Percentiles rank a stretch among this genome's conserved stretches.
phyloP scores from a whole-genome alignment of 2,329 filamentous ascomycete genomes.

The Fusarium pseudonygamai region DNA sequence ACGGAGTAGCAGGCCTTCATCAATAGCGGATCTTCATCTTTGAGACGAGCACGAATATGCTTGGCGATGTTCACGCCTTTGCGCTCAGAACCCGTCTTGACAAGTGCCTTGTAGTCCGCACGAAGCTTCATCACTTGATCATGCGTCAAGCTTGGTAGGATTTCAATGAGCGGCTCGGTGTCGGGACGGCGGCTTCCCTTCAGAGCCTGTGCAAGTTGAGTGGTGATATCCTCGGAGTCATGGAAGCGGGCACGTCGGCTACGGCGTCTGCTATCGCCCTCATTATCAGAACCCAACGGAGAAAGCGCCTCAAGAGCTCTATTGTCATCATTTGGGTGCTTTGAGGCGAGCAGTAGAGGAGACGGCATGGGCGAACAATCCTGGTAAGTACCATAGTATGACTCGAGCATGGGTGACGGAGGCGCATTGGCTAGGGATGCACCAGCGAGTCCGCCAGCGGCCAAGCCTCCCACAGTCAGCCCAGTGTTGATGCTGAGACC shows the following conservation, averaged over 20 bases:
- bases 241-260: slow-evolving; percentile 79
- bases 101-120: slow-evolving; percentile 88
- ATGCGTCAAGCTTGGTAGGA: slow-evolving; percentile 84
- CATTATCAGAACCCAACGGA: slow-evolving; percentile 59
- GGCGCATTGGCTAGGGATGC: slow-evolving; percentile 68
- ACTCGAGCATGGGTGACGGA: slow-evolving; percentile 85
- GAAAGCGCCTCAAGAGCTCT: slow-evolving; percentile 60
- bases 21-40: slow-evolving; percentile 77
- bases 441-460: slow-evolving; percentile 43
- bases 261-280: slow-evolving; percentile 56
- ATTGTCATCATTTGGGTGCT: slow-evolving; percentile 60
- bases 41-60: slow-evolving; percentile 80
- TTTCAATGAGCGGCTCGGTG: slow-evolving; percentile 77
- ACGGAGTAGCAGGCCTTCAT: slow-evolving; percentile 93
- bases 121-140: slow-evolving; percentile 89
- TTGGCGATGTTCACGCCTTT: slow-evolving; percentile 87
- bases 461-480: slow-evolving; percentile 42
- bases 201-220: slow-evolving; percentile 78
- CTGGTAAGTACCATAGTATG: slow-evolving; percentile 94
- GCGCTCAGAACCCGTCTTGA: slow-evolving; percentile 77
- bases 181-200: slow-evolving; percentile 73
- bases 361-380: slow-evolving; percentile 95
- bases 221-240: slow-evolving; percentile 82
- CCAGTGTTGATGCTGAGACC: slow-evolving; percentile 59
- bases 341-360: slow-evolving; percentile 68